Base-by-base conservation (phyloP, 2,329 filamentous ascomycete genomes). In the Fonsecaea erecta region DNA sequence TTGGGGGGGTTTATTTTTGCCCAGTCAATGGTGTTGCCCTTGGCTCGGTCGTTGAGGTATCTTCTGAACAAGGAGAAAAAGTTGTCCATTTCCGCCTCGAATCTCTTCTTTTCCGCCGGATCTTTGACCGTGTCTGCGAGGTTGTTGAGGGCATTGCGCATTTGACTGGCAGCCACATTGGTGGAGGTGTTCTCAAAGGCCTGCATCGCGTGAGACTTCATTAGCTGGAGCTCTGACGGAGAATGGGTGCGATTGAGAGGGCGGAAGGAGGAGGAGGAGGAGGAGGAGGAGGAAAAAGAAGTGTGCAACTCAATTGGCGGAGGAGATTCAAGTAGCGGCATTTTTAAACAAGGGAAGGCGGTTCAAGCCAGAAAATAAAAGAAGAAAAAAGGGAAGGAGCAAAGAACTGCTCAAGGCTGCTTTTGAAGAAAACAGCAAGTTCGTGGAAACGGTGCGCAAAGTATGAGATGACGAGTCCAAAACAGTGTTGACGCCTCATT, bases 1-100 rank as follows among this genome's bases (percentile, higher is more conserved):
- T 95, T 93, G 63, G 95, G 95, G 72, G 95, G 95, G 61, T 91
- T 90, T 79, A 99, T 99, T 76, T 93, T 92, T 71, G 96, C 93
- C 95, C 95, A 99, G 79, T 97, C 92, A 86, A 95, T 87, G 58
- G 88, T 88, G 78, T 95, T 97, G 79, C 94, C 93, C 88, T 98
- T 98, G 77, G 95, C 94, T 86, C 97, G 97, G 84, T 98, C 95
- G 78, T 97, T 97, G 70, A 99, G 85, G 82, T 97, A 99, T 82
- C 95, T 89, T 77, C 95, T 91, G 90, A 99, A 99, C 68, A 99
- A 90, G 67, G 93, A 90, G 78, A 99, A 99, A 86, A 99, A 99
- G 88, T 99, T 99, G 87, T 99, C 95, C 93, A 97, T 98, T 83
- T 99, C 94, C 3, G 93, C 96, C 84, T 98, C 94, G 80, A 98